phyloP scores from a whole-genome alignment of 768 basidiomycete species.

The Rhizopogon vulgaris region DNA sequence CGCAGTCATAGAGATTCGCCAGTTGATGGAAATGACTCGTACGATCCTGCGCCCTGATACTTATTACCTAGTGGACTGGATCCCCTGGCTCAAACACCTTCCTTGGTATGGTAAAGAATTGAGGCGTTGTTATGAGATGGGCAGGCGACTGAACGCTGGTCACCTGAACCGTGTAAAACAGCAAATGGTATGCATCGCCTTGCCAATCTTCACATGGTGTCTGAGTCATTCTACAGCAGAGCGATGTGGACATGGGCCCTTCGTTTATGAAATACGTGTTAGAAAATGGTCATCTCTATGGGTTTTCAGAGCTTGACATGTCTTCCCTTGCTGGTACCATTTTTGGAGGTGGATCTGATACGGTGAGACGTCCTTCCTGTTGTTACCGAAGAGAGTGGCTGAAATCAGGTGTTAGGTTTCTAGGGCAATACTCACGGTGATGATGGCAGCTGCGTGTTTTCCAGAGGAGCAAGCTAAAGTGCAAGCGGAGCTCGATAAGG shows the following conservation, averaged over 20 bases:
- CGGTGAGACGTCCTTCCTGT: slow-evolving; percentile 19
- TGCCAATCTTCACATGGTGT: not conserved
- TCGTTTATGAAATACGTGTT: slow-evolving; percentile 48
- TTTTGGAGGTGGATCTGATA: slow-evolving; percentile 57
- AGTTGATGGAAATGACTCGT: slow-evolving; percentile 6
- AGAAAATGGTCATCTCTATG: slow-evolving; percentile 41
- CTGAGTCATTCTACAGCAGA: slow-evolving; percentile 1
- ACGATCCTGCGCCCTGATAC: slow-evolving; percentile 22
- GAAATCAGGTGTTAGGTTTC: slow-evolving; percentile 30
- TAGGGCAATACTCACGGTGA: slow-evolving; percentile 38
- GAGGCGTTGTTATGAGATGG: slow-evolving; percentile 43
- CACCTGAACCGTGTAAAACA: slow-evolving; percentile 37
- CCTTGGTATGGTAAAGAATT: slow-evolving; percentile 54
- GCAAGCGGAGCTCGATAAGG: slow-evolving; percentile 44
- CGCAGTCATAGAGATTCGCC: slow-evolving; percentile 4
- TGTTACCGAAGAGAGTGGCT: not conserved
- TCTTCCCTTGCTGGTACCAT: slow-evolving; percentile 53
- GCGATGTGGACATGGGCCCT: not conserved
- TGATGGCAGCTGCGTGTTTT: slow-evolving; percentile 46
- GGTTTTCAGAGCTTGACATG: slow-evolving; percentile 43
- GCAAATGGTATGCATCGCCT: slow-evolving; percentile 28
- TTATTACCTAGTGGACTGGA: slow-evolving; percentile 28
- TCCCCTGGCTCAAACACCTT: slow-evolving; percentile 34
- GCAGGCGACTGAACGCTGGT: slow-evolving; percentile 41
- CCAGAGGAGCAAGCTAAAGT: slow-evolving; percentile 42